Conservation (phyloP, 352 stramenopile species). For the Globisporangium viniferum region DNA sequence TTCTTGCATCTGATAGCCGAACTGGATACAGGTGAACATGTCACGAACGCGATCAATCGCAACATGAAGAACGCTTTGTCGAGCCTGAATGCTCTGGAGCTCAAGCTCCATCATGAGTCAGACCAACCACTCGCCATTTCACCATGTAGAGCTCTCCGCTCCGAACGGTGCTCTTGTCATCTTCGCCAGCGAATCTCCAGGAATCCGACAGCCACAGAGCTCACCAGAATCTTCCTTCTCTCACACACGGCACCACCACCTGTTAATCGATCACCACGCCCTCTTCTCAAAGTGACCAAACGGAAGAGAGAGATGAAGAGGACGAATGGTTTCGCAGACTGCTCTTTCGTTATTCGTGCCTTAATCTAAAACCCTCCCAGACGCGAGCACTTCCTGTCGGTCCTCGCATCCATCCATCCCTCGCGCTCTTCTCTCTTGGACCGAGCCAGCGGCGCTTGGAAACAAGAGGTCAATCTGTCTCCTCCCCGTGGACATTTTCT, state of each 20-base stretch:
- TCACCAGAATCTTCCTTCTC: neutral
- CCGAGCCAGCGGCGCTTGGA: neutral
- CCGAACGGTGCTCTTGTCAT: neutral
- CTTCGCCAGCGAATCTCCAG: neutral
- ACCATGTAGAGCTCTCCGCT: neutral
- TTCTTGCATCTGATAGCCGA: too few species aligned
- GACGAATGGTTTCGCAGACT: neutral
- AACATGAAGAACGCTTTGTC: too few species aligned
- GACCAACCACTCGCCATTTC: neutral
- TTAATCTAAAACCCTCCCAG: neutral
- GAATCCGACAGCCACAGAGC: neutral
- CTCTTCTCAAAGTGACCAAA: neutral
- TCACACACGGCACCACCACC: neutral
- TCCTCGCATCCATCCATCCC: neutral
- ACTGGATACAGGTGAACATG: too few species aligned
- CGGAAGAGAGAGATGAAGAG: neutral
- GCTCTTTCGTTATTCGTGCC: neutral
- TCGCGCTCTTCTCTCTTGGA: neutral
- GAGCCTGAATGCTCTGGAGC: too few species aligned
- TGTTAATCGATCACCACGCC: neutral
- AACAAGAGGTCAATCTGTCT: neutral
- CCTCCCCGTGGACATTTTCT: neutral
- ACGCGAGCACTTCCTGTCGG: constrained; percentile 5
- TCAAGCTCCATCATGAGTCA: too few species aligned
- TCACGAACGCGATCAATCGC: too few species aligned